phyloP scores from a whole-genome alignment of 2,329 filamentous ascomycete genomes.

The Cladosporium phlei region DNA sequence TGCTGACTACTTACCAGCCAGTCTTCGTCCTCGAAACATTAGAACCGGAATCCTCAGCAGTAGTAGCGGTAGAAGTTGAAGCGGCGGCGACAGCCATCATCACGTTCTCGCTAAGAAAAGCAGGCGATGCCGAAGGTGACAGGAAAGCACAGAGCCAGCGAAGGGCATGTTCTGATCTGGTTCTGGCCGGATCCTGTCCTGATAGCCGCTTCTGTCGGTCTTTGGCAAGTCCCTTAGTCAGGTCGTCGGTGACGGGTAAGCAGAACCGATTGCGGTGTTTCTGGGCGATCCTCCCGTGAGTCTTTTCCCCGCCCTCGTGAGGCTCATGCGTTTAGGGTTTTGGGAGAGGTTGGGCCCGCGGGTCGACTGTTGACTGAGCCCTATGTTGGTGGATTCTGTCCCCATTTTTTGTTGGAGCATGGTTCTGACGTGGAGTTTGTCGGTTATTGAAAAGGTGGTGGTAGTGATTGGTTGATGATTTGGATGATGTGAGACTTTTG shows the following conservation, averaged over 20 bases:
- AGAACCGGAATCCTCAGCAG: too few relatives aligned
- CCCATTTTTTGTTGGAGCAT: background rate
- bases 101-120: constrained; percentile 1
- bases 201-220: constrained; percentile 12
- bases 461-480: too few relatives aligned
- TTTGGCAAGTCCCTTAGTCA: constrained; percentile 12
- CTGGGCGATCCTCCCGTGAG: background rate
- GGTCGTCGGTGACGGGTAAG: constrained; percentile 5
- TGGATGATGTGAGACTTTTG: too few relatives aligned
- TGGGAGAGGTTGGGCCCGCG: too few relatives aligned
- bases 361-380: background rate
- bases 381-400: background rate
- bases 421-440: background rate
- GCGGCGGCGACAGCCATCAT: constrained; percentile 2
- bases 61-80: too few relatives aligned
- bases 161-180: constrained; percentile 4
- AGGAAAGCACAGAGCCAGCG: background rate
- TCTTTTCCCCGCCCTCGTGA: background rate
- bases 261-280: constrained; percentile 4
- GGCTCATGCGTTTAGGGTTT: constrained; percentile 1
- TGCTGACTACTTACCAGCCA: too few relatives aligned
- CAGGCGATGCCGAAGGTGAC: constrained; percentile 12
- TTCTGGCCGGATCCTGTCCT: too few relatives aligned
- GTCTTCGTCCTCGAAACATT: constrained; percentile 22
- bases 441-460: too few relatives aligned